phyloP scores from a whole-genome alignment of 805 yeast genomes.

The Metschnikowia dekortorum region DNA sequence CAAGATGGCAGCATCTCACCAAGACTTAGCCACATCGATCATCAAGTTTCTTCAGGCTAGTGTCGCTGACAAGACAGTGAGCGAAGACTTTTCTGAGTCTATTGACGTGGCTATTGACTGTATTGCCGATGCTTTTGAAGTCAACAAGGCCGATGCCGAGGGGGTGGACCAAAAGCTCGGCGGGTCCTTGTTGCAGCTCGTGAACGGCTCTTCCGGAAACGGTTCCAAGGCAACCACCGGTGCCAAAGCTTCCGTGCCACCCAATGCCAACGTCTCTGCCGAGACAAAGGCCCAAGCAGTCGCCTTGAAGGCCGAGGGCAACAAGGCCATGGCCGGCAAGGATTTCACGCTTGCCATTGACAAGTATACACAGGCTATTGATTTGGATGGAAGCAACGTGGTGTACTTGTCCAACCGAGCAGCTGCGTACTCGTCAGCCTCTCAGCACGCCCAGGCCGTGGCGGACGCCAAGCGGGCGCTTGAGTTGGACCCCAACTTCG shows the following conservation, averaged over 20 bases:
- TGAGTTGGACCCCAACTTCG: conserved; percentile 68
- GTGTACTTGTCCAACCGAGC: conserved; percentile 92
- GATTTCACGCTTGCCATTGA: conserved; percentile 69
- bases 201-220: conserved; percentile 23
- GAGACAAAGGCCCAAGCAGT: conserved; percentile 74
- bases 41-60: conserved; percentile 64
- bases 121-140: conserved; percentile 78
- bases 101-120: conserved; percentile 93
- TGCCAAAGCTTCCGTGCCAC: conserved; percentile 25
- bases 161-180: conserved; percentile 35
- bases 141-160: conserved; percentile 44
- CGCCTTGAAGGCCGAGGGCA: conserved; percentile 78
- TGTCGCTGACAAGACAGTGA: conserved; percentile 56
- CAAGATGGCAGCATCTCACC: conserved; percentile 45
- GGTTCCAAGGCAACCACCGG: background rate
- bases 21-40: conserved; percentile 69
- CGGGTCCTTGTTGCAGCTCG: conserved; percentile 45
- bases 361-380: conserved; percentile 78
- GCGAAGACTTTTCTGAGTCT: conserved; percentile 81
- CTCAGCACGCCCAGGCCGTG: conserved; percentile 72
- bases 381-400: conserved; percentile 63
- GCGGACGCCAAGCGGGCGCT: conserved; percentile 82
- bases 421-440: conserved; percentile 84
- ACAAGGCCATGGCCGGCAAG: conserved; percentile 77
- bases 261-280: conserved; percentile 37